phyloP scores from a whole-genome alignment of 495 filamentous ascomycete species.

The Platismatia glauca region DNA sequence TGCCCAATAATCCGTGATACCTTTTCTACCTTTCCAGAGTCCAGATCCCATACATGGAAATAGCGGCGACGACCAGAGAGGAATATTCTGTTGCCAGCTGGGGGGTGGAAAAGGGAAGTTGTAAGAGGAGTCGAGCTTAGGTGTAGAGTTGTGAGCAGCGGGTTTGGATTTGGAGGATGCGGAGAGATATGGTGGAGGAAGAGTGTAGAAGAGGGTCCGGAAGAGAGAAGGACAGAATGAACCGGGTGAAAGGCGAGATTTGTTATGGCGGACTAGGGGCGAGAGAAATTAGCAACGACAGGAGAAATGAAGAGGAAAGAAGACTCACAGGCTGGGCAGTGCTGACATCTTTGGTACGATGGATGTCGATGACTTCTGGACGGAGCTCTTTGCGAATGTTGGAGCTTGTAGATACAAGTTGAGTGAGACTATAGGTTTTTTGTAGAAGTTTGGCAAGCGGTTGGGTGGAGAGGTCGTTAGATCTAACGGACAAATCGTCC shows the following conservation, averaged over 20 bases:
- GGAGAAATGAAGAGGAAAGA: slow-evolving; percentile 11
- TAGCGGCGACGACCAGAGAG: slow-evolving; percentile 79
- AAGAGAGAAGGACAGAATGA: slow-evolving; percentile 80
- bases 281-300: slow-evolving; percentile 33
- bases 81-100: slow-evolving; percentile 58
- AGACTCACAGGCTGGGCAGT: slow-evolving; percentile 47
- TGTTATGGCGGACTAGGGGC: slow-evolving; percentile 60
- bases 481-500: slow-evolving; percentile 46
- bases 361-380: slow-evolving; percentile 82
- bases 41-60: slow-evolving; percentile 89
- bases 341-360: slow-evolving; percentile 56
- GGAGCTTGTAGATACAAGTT: slow-evolving; percentile 32
- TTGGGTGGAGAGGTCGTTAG: slow-evolving; percentile 53
- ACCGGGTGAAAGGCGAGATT: slow-evolving; percentile 83
- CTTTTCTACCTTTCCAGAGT: slow-evolving; percentile 72
- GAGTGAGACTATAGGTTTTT: slow-evolving; percentile 49
- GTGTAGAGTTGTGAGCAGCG: slow-evolving; percentile 80
- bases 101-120: slow-evolving; percentile 64
- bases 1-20: slow-evolving; percentile 69
- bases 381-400: slow-evolving; percentile 53
- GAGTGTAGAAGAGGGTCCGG: slow-evolving; percentile 72
- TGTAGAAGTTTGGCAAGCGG: slow-evolving; percentile 75
- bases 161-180: slow-evolving; percentile 67
- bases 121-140: slow-evolving; percentile 71
- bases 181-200: slow-evolving; percentile 82